Evolutionary conservation across 192 early-diverging fungal genomes (phyloP).

Genomic region (Coemansia sp.): DNA sequence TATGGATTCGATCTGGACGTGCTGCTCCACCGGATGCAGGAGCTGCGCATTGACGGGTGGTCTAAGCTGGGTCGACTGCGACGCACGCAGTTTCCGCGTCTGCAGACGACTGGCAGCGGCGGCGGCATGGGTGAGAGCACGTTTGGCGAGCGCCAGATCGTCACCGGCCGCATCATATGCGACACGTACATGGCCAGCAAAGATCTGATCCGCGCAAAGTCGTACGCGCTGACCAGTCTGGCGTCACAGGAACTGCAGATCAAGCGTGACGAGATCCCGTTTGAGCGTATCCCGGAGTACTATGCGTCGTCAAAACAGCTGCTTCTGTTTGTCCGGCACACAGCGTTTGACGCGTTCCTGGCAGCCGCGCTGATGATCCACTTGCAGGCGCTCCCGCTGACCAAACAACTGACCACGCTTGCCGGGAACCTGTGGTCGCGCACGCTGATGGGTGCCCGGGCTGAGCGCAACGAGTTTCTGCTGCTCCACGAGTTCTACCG

Average conservation of each 20-base stretch:
- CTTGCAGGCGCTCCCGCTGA: slow-evolving; percentile 86
- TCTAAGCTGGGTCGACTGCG: slow-evolving; percentile 83
- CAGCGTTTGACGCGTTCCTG: slow-evolving; percentile 79
- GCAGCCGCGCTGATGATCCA: slow-evolving; percentile 82
- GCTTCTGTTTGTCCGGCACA: slow-evolving; percentile 73
- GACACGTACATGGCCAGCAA: slow-evolving; percentile 91
- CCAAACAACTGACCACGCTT: slow-evolving; percentile 86
- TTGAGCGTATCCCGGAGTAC: slow-evolving; percentile 70
- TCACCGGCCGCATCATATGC: slow-evolving; percentile 85
- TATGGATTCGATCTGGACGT: slow-evolving; percentile 93
- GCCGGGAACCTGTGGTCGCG: slow-evolving; percentile 95
- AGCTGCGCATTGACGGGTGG: slow-evolving; percentile 77
- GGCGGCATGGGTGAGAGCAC: slow-evolving; percentile 81
- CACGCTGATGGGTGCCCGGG: slow-evolving; percentile 84
- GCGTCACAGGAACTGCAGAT: slow-evolving; percentile 75
- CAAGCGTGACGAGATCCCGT: slow-evolving; percentile 80
- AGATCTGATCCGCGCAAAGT: slow-evolving; percentile 83
- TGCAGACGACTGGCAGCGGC: slow-evolving; percentile 80
- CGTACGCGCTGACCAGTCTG: slow-evolving; percentile 78
- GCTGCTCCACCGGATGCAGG: slow-evolving; percentile 89
- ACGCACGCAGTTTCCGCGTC: slow-evolving; percentile 79
- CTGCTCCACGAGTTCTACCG: slow-evolving; percentile 95
- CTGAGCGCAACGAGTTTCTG: slow-evolving; percentile 94
- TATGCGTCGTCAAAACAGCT: slow-evolving; percentile 61
- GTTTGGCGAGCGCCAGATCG: slow-evolving; percentile 70